phyloP scores from a whole-genome alignment of 2,329 filamentous ascomycete species.

The Microcyclospora tardicrescens region DNA sequence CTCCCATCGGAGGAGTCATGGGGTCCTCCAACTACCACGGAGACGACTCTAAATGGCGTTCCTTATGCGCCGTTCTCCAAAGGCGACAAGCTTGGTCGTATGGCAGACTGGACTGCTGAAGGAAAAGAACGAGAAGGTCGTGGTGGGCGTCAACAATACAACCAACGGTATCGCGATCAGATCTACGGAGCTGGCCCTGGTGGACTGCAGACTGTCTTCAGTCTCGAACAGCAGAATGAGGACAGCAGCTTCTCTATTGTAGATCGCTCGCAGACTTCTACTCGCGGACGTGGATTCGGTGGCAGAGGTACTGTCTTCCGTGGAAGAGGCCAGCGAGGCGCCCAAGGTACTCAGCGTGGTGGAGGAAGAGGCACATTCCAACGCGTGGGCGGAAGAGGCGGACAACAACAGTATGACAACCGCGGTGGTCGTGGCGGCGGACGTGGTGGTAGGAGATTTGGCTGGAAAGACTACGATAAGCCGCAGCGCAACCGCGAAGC shows the following conservation, averaged over 20 bases:
- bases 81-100: constrained; percentile 94
- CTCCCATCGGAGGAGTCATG: constrained; percentile 43
- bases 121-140: constrained; percentile 62
- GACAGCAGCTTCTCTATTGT: constrained; percentile 97
- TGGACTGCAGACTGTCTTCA: constrained; percentile 62
- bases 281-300: constrained; percentile 68
- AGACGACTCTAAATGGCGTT: constrained; percentile 85
- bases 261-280: constrained; percentile 79
- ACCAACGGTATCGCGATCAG: constrained; percentile 87
- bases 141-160: constrained; percentile 76
- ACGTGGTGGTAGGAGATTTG: constrained; percentile 73
- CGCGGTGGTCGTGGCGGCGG: constrained; percentile 51
- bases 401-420: constrained; percentile 60
- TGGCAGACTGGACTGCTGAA: constrained; percentile 95
- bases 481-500: constrained; percentile 90
- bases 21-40: constrained; percentile 70
- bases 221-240: constrained; percentile 76
- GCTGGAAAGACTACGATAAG: constrained; percentile 99
- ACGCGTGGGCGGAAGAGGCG: constrained; percentile 55
- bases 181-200: constrained; percentile 71
- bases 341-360: constrained; percentile 53
- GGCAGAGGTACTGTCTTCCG: constrained; percentile 83
- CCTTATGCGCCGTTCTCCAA: constrained; percentile 98
- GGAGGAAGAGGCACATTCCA: constrained; percentile 60
- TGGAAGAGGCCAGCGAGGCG: constrained; percentile 56